Percentiles rank a stretch among this genome's conserved stretches.
Conservation (phyloP, 164 flowering plant genomes). For the Sextonia rubra region DNA sequence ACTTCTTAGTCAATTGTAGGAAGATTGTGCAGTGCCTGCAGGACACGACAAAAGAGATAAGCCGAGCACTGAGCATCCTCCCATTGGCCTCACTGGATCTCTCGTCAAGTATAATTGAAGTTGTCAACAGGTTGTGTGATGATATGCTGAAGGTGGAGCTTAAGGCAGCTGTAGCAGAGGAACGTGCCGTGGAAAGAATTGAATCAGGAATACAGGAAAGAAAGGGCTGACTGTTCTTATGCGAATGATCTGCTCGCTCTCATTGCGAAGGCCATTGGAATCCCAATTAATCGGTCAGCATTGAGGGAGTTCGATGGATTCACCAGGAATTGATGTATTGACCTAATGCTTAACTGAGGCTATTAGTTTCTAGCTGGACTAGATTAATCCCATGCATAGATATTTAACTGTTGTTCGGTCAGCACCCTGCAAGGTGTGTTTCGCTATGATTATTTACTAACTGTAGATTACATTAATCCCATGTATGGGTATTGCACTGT, state of each 20-base stretch:
- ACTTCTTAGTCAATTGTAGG: conserved; percentile 54
- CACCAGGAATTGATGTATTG: neutral
- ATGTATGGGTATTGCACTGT: neutral
- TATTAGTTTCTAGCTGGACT: no score
- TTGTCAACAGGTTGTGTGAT: conserved; percentile 35
- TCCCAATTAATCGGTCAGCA: conserved; percentile 38
- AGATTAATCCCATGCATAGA: neutral
- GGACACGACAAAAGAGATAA: conserved; percentile 41
- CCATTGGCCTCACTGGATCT: conserved; percentile 50
- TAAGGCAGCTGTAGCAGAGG: conserved; percentile 49
- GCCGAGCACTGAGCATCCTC: conserved; percentile 47
- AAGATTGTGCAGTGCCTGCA: conserved; percentile 36
- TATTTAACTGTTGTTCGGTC: no score
- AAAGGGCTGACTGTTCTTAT: conserved; percentile 52
- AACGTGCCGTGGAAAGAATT: conserved; percentile 55
- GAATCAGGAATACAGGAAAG: conserved; percentile 63
- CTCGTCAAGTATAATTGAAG: conserved; percentile 37
- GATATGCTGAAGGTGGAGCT: conserved; percentile 51
- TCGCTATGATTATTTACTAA: conserved; percentile 3
- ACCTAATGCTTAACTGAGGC: neutral
- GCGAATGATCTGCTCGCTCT: conserved; percentile 51
- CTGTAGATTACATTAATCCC: neutral
- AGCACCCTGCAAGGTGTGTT: no score
- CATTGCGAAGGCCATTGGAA: conserved; percentile 64
- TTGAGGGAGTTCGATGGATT: conserved; percentile 62